These are phyloP conservation scores for Thraustotheca clavata DNA, from an alignment of 352 stramenopile species.

Conservation along the genomic window DNA sequence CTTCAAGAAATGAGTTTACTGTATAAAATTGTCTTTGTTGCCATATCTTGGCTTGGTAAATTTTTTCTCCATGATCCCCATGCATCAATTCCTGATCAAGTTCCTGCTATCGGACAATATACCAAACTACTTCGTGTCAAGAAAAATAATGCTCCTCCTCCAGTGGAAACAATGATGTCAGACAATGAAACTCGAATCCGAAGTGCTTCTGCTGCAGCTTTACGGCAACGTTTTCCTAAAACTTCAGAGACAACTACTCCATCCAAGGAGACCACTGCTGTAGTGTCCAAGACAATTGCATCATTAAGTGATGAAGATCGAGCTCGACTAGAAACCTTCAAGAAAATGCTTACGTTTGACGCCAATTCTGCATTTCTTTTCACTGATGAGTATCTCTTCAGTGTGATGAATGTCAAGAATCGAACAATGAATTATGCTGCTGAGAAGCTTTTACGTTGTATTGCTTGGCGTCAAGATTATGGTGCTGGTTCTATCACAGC, in stretches of 20 bases:
- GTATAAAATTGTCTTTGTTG: conserved; percentile 14
- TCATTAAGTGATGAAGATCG: conserved; percentile 14
- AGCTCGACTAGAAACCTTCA: conserved; percentile 23
- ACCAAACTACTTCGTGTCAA: neutral
- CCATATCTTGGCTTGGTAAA: conserved; percentile 10
- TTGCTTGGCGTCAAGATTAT: conserved; percentile 43
- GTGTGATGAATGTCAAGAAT: conserved; percentile 50
- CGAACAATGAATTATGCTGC: conserved; percentile 50
- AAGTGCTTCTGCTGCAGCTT: neutral
- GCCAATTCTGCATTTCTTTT: conserved; percentile 45
- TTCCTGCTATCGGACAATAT: neutral
- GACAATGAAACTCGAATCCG: neutral
- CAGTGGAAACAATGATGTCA: neutral
- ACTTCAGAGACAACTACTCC: neutral
- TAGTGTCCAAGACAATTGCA: neutral
- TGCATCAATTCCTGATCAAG: neutral
- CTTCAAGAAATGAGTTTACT: conserved; percentile 14
- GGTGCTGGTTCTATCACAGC: conserved; percentile 32
- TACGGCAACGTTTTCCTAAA: neutral
- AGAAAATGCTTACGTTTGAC: conserved; percentile 21
- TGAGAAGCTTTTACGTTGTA: conserved; percentile 43
- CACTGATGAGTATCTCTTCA: conserved; percentile 49
- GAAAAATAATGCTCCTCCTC: neutral
- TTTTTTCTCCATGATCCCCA: conserved; percentile 16
- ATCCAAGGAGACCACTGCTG: no score